These are phyloP conservation scores for Poa pratensis DNA, from an alignment of 176 grass and related monocot species.

Conservation along the genomic window DNA sequence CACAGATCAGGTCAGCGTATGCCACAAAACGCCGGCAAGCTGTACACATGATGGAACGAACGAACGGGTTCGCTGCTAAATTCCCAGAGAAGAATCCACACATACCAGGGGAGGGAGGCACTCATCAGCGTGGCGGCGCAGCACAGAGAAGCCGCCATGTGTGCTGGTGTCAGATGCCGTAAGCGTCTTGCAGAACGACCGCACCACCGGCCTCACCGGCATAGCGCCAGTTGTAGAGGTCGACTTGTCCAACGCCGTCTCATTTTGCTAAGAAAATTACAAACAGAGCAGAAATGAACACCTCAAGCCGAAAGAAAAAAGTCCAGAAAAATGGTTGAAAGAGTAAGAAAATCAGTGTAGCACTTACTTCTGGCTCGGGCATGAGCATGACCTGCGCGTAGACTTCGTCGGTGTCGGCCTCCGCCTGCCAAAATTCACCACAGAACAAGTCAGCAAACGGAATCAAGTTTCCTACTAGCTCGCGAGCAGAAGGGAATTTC, in stretches of 20 bases:
- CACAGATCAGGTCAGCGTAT: constrained; percentile 25
- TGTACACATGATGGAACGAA: not conserved
- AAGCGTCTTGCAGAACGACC: constrained; percentile 92
- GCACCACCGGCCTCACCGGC: constrained; percentile 49
- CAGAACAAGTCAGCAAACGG: not conserved
- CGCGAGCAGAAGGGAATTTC: not conserved
- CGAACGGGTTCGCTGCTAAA: not conserved
- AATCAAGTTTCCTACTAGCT: not conserved
- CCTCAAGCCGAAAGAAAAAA: not conserved
- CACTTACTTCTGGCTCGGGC: constrained; percentile 68
- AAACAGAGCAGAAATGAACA: constrained; percentile 13
- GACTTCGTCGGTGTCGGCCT: constrained; percentile 85
- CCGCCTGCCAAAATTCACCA: constrained; percentile 62
- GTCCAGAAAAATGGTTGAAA: not conserved
- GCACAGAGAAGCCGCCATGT: constrained; percentile 92
- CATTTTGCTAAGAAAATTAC: constrained; percentile 50
- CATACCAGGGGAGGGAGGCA: constrained; percentile 85
- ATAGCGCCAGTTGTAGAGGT: constrained; percentile 13
- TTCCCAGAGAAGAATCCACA: constrained; percentile 3
- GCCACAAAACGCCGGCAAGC: not conserved
- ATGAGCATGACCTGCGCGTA: constrained; percentile 92
- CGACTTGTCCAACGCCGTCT: constrained; percentile 51
- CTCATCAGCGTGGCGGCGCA: constrained; percentile 86
- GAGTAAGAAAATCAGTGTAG: not conserved
- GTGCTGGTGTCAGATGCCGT: constrained; percentile 95